Evolutionary conservation across 345 rosid genomes (phyloP).

Genomic region (Firmiana major): DNA sequence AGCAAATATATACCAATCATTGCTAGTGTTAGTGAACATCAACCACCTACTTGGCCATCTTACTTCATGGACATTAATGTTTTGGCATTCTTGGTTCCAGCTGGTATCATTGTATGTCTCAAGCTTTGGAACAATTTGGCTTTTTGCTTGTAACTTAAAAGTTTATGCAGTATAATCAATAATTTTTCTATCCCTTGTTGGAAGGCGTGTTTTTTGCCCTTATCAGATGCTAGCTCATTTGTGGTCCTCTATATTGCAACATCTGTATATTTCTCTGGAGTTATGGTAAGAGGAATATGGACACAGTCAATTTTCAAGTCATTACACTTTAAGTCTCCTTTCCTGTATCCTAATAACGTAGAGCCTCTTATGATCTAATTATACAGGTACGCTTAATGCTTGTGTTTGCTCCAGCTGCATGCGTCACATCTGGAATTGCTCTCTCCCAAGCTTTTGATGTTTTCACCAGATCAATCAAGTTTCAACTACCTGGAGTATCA

Average conservation of each 20-base stretch:
- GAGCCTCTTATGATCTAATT: conserved; percentile 18
- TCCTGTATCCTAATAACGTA: conserved; percentile 5
- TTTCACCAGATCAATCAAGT: conserved; percentile 86
- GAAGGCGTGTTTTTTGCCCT: conserved; percentile 96
- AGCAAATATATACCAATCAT: conserved; percentile 99
- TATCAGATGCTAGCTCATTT: conserved; percentile 98
- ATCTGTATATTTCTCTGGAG: conserved; percentile 98
- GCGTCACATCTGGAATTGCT: conserved; percentile 98
- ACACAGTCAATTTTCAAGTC: neutral
- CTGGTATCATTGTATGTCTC: conserved; percentile 90
- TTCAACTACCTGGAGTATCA: conserved; percentile 58
- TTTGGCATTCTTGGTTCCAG: conserved; percentile 96
- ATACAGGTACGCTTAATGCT: conserved; percentile 98
- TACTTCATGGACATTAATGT: conserved; percentile 99
- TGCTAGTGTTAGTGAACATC: conserved; percentile 99
- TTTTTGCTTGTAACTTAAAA: neutral
- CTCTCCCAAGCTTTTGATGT: conserved; percentile 94
- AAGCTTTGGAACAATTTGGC: neutral
- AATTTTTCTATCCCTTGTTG: conserved; percentile 26
- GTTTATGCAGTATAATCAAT: neutral
- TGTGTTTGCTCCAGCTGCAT: conserved; percentile 99
- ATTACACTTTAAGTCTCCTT: conserved; percentile 8
- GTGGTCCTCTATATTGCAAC: conserved; percentile 85
- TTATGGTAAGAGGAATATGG: conserved; percentile 67
- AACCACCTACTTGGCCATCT: conserved; percentile 99